Evolutionary conservation across 2,329 filamentous ascomycete genomes (phyloP).

Genomic region (Rhinocladiella mackenziei): DNA sequence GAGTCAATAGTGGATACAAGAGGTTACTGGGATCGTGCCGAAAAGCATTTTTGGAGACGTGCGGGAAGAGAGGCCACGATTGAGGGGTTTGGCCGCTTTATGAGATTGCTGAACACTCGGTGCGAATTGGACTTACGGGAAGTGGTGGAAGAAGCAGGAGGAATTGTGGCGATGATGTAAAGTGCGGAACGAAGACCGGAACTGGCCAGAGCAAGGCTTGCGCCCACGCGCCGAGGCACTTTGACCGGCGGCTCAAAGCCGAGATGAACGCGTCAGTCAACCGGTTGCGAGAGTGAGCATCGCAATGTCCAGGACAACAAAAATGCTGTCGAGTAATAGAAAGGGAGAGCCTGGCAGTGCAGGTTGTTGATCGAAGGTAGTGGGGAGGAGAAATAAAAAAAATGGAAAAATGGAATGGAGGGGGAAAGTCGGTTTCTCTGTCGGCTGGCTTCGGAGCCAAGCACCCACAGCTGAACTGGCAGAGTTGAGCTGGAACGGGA

Average conservation of each 20-base stretch:
- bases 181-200: conserved; percentile 20
- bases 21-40: not conserved
- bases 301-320: no score
- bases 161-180: conserved; percentile 22
- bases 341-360: not conserved
- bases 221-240: conserved; percentile 10
- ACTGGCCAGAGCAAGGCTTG: conserved; percentile 7
- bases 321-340: not conserved
- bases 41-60: not conserved
- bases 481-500: no score
- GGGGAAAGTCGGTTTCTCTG: no score
- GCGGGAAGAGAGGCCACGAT: not conserved
- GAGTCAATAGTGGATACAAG: conserved; percentile 1
- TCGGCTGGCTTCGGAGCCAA: no score
- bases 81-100: conserved; percentile 22
- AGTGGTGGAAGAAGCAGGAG: no score
- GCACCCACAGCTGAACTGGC: no score
- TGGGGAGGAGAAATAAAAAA: not conserved
- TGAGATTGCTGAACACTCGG: conserved; percentile 10
- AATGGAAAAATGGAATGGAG: not conserved
- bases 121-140: no score
- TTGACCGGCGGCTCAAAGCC: not conserved
- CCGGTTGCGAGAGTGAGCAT: no score
- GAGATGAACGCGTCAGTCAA: not conserved
- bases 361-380: not conserved